Conservation (phyloP, 2,329 filamentous ascomycete genomes). For the Fusarium zealandicum region DNA sequence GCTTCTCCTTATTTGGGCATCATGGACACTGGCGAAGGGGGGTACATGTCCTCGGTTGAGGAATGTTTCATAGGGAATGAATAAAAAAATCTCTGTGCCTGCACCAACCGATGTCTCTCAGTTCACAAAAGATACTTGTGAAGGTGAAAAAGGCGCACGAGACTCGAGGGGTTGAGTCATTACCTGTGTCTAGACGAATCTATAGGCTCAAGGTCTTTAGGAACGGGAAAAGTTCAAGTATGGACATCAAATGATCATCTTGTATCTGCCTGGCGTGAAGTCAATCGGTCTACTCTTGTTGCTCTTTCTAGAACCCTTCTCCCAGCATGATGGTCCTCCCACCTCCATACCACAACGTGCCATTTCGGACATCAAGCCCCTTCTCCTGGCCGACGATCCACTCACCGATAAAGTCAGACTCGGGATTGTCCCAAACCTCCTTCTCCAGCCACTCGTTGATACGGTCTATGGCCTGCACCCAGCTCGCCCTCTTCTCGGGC, state of each 20-base stretch:
- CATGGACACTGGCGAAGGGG: slow-evolving; percentile 59
- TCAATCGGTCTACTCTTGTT: slow-evolving; percentile 12
- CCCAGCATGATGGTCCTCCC: slow-evolving; percentile 73
- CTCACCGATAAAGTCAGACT: slow-evolving; percentile 63
- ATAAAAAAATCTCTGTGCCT: slow-evolving; percentile 48
- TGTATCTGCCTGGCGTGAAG: background rate
- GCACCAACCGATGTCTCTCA: slow-evolving; percentile 24
- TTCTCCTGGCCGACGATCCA: slow-evolving; percentile 90
- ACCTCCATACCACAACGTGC: slow-evolving; percentile 86
- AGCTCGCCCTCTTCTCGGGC: slow-evolving; percentile 63
- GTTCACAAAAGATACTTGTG: slow-evolving; percentile 3
- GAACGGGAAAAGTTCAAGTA: slow-evolving; percentile 8
- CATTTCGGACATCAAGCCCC: slow-evolving; percentile 78
- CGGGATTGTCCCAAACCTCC: slow-evolving; percentile 70
- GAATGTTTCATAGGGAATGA: slow-evolving; percentile 55
- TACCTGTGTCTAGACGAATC: background rate
- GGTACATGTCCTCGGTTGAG: slow-evolving; percentile 55
- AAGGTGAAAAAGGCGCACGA: background rate
- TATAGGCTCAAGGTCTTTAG: no score
- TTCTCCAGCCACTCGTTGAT: slow-evolving; percentile 78
- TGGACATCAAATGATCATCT: background rate
- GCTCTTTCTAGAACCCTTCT: slow-evolving; percentile 61
- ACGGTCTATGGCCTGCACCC: slow-evolving; percentile 74
- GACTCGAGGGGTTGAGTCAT: background rate
- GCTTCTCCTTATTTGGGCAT: slow-evolving; percentile 56